Evolutionary conservation across 2,329 filamentous ascomycete species (phyloP), one percentile per base, ranked within the genome.

Genomic region (Hypoxylon sp.): DNA sequence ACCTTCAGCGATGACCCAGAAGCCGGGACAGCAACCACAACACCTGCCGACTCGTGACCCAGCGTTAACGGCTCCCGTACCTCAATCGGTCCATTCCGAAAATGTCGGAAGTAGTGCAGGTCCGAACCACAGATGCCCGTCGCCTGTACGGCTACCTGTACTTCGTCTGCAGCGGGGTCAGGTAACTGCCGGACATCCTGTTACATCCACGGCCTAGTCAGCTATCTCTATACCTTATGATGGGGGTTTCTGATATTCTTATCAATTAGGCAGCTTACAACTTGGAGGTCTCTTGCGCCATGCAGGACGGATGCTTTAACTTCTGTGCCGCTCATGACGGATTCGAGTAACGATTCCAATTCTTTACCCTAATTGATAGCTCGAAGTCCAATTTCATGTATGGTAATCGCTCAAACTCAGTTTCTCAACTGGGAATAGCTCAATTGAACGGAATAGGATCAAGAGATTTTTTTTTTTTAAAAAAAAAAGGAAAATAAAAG

Each of bases 21-120:
- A 20, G 86, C 80, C 10, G 56, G 37, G 27, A 91, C 84, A 22
- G 85, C 81, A 60, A 84, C 83, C 67, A 93, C 84, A 27, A 91
- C 83, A 48, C 91, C 91, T 11, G 90, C 88, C 10, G 90, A 92
- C 78, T 93, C 91, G 76, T 94, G 91, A 72, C 91, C 91, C 31
- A 87, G 80, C 1, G 82, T 85, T 48, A 88, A 75, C 25, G 86
- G 86, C 70, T 85, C 85, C 22, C 81, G 82, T 49, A 90, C 88
- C 49, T 87, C 79, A 75, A 91, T 88, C 81, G 90, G 86, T 65
- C 89, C 89, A 74, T 91, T 91, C 78, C 88, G 86, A 80, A 85
- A 90, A 79, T 91, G 89, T 76, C 83, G 85, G 81, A 85, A 91
- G 83, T 91, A 91, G 78, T 90, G 89, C 63, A 90, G 83, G 77